phyloP scores from a whole-genome alignment of 1,139 yeast genomes.

The Geotrichum bryndzae region DNA sequence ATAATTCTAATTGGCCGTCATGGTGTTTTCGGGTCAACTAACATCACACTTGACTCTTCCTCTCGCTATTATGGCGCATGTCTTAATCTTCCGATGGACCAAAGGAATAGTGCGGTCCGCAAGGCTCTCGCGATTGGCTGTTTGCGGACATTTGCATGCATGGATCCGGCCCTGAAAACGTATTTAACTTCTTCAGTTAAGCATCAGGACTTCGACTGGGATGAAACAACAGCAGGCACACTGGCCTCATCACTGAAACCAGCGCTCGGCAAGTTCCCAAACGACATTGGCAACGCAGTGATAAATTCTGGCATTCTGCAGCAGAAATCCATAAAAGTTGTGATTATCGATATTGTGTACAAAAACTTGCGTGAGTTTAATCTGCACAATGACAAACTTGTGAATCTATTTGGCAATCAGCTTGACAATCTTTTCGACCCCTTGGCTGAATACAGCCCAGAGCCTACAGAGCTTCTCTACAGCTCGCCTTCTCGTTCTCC shows the following conservation, averaged over 20 bases:
- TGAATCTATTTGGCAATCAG: slow-evolving; percentile 72
- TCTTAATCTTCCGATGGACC: slow-evolving; percentile 52
- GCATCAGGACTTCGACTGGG: slow-evolving; percentile 36
- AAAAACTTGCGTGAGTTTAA: slow-evolving; percentile 46
- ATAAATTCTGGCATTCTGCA: slow-evolving; percentile 55
- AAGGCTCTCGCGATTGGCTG: slow-evolving; percentile 71
- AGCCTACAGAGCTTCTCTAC: slow-evolving; percentile 66
- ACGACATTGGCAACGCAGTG: slow-evolving; percentile 50
- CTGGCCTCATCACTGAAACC: slow-evolving; percentile 58
- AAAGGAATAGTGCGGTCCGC: slow-evolving; percentile 55
- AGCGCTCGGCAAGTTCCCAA: slow-evolving; percentile 47
- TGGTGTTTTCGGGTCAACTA: slow-evolving; percentile 59
- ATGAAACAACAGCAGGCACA: slow-evolving; percentile 77
- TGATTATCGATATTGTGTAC: slow-evolving; percentile 69
- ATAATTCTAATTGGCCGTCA: slow-evolving; percentile 61
- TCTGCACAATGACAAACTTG: slow-evolving; percentile 69
- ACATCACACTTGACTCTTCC: slow-evolving; percentile 52
- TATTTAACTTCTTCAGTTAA: slow-evolving; percentile 12
- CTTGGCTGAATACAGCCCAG: slow-evolving; percentile 84
- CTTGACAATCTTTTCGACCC: slow-evolving; percentile 87
- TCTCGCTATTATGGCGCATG: slow-evolving; percentile 79
- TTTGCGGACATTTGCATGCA: slow-evolving; percentile 58
- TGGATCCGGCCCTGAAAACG: slow-evolving; percentile 35
- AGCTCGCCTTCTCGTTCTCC: slow-evolving; percentile 41
- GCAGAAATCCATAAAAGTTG: slow-evolving; percentile 48